Evolutionary conservation across 2,329 filamentous ascomycete genomes (phyloP).

Genomic region (Fusarium mundagurra): DNA sequence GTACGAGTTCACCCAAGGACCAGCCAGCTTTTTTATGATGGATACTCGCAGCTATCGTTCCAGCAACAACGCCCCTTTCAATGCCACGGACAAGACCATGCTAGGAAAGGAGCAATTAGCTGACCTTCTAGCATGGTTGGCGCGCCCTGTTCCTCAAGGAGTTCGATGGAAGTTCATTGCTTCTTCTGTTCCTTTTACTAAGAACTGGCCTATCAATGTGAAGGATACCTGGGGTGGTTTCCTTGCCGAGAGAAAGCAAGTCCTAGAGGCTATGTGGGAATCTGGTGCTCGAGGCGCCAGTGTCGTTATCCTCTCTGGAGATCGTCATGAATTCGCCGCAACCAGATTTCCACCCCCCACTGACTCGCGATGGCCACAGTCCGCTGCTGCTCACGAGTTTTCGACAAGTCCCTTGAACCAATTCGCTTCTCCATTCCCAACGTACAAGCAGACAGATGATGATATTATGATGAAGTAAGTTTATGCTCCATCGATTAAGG

Average conservation of each 20-base stretch:
- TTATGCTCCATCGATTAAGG: neutral
- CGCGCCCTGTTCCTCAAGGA: conserved; percentile 75
- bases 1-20: conserved; percentile 89
- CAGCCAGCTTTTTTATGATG: conserved; percentile 92
- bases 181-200: conserved; percentile 92
- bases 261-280: conserved; percentile 94
- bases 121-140: conserved; percentile 82
- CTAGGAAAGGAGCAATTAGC: conserved; percentile 81
- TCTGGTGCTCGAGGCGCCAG: conserved; percentile 78
- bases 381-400: conserved; percentile 84
- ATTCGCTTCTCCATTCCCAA: conserved; percentile 88
- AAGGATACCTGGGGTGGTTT: conserved; percentile 96
- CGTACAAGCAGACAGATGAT: conserved; percentile 82
- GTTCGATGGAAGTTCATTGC: conserved; percentile 95
- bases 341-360: conserved; percentile 77
- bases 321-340: conserved; percentile 96
- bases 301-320: conserved; percentile 86
- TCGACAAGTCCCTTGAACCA: conserved; percentile 91
- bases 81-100: conserved; percentile 81
- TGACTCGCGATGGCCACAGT: conserved; percentile 69
- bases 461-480: conserved; percentile 85
- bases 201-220: conserved; percentile 92
- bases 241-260: conserved; percentile 77
- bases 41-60: conserved; percentile 91
- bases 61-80: conserved; percentile 67